Conservation (phyloP, 768 basidiomycete genomes). For the Russula ochroleuca region DNA sequence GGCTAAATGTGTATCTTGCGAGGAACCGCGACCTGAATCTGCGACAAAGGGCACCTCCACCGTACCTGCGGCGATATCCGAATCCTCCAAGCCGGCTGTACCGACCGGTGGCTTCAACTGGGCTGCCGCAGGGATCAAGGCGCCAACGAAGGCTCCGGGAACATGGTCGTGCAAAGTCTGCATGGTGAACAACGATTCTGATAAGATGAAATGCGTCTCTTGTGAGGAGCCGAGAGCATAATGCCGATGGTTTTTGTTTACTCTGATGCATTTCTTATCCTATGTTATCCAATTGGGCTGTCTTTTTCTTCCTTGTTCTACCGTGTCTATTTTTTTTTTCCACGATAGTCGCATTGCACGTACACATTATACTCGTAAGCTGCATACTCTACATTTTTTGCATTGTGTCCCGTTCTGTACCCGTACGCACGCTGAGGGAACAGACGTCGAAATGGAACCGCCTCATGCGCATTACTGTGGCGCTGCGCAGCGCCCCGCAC, state of each 20-base stretch:
- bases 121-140: slow-evolving; percentile 38
- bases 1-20: slow-evolving; percentile 49
- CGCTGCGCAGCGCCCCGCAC: neutral
- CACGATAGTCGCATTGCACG: slow-evolving; percentile 16
- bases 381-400: slow-evolving; percentile 28
- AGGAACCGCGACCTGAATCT: slow-evolving; percentile 28
- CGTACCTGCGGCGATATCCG: neutral
- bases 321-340: neutral
- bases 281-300: slow-evolving; percentile 21
- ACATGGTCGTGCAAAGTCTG: slow-evolving; percentile 43
- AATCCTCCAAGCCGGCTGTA: neutral
- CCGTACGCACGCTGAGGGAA: slow-evolving; percentile 4
- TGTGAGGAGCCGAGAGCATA: slow-evolving; percentile 31
- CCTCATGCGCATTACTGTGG: neutral
- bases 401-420: slow-evolving; percentile 23
- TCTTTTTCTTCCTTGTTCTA: slow-evolving; percentile 2
- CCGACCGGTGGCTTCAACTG: slow-evolving; percentile 36
- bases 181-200: slow-evolving; percentile 31
- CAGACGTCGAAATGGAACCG: slow-evolving; percentile 12
- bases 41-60: neutral
- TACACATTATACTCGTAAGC: slow-evolving; percentile 28
- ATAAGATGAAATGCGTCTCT: slow-evolving; percentile 33
- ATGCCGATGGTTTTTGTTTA: neutral
- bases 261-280: slow-evolving; percentile 13
- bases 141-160: slow-evolving; percentile 30